phyloP scores from a whole-genome alignment of 805 yeast genomes.

The Metschnikowia similis region DNA sequence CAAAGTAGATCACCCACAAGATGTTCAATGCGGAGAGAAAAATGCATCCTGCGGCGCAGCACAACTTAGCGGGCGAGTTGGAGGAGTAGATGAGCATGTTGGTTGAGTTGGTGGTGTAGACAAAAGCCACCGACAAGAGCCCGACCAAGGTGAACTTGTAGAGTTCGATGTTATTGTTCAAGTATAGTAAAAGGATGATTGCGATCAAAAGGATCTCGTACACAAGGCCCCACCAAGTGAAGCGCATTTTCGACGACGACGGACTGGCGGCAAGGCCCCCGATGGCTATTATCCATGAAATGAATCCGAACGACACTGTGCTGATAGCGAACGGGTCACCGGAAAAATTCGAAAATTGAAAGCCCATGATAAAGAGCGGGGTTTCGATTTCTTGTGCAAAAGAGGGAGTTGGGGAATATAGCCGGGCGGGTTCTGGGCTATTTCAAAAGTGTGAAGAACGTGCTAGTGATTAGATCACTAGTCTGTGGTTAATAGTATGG shows the following conservation, averaged over 20 bases:
- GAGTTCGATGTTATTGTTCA: conserved; percentile 59
- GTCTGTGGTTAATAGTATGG: too few species aligned
- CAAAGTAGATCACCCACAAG: conserved; percentile 84
- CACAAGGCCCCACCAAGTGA: conserved; percentile 96
- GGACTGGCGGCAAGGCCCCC: conserved; percentile 66
- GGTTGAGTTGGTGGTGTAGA: conserved; percentile 81
- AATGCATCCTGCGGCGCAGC: conserved; percentile 91
- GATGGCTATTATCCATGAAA: conserved; percentile 85
- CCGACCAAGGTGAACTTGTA: conserved; percentile 61
- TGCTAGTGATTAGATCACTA: too few species aligned
- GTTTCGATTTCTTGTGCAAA: background rate
- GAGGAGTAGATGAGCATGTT: conserved; percentile 70
- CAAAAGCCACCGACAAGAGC: conserved; percentile 63
- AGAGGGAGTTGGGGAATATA: background rate
- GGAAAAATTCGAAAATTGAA: conserved; percentile 47
- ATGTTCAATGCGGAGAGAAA: conserved; percentile 76
- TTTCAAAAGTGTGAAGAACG: too few species aligned
- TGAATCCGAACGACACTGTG: conserved; percentile 64
- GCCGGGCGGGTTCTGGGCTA: background rate
- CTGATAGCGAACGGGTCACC: conserved; percentile 88
- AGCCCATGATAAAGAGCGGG: conserved; percentile 24
- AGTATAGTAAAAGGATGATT: conserved; percentile 48
- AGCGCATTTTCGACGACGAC: conserved; percentile 56
- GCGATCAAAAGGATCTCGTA: conserved; percentile 64
- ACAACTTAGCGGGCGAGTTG: conserved; percentile 59